Evolutionary conservation across 768 basidiomycete species (phyloP), one percentile per base, ranked within the genome.

Genomic region (Russula vinacea): DNA sequence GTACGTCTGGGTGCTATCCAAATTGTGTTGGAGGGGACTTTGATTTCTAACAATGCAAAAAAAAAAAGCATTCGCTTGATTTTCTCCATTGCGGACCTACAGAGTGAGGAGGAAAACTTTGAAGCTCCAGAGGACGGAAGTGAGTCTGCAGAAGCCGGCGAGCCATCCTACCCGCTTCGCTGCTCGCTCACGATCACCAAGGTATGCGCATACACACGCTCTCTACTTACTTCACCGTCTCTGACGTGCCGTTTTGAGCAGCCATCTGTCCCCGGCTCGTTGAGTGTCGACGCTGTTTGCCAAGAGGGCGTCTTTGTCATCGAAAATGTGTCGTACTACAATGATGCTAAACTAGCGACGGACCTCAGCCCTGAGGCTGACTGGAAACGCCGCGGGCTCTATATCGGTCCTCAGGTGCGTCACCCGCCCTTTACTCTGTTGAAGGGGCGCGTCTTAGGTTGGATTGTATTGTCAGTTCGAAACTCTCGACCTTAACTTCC

Each of bases 21-120:
- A 14, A 14, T 13, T 13, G 24, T 33, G 16, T 11, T 11, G 22
- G 39, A 39, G 39, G 13, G 10, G 4, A 22, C n/a, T 19, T 45
- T 3, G 5, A 3, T 47, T 45, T 45, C 44, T 45, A 45, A 45
- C 10, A 49, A 37, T 42, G 63, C 10, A 37, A 26, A 22, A 44
- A 44, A 44, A n/a, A n/a, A 44, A 44, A 44, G 93, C 69, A 83
- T 98, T 74, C 90, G 89, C 37, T 74, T 95, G 72, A 87, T 93
- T 75, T 97, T 98, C 83, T 93, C 93, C 64, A 91, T 96, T 69
- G 88, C 90, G 45, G 95, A 98, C 75, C 80, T 96, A 58, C 85
- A 91, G 69, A 74, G 73, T 9, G 70, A 71, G 60, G 76, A 79
- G 60, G 78, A 76, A 65, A 69, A 75, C 51, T 71, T 75, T 33